A percentile compares a stretch with the other conserved stretches of the same genome.
Evolutionary conservation across 1,139 yeast species (phyloP).

Genomic region (Hansenula sp.): DNA sequence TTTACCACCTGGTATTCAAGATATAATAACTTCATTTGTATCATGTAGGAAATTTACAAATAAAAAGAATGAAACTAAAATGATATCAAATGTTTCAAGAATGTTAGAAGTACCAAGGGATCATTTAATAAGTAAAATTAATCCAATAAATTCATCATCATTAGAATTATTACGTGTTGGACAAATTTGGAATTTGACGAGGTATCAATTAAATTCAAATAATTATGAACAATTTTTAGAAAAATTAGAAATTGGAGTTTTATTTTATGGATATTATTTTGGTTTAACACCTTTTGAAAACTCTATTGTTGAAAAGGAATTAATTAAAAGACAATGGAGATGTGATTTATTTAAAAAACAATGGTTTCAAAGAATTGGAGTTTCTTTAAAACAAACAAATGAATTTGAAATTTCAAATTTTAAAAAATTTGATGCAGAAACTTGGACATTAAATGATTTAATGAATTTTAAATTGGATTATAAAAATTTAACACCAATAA

Average conservation of each 20-base stretch:
- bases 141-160: conserved; percentile 23
- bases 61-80: conserved; percentile 25
- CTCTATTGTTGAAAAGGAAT: conserved; percentile 25
- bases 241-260: conserved; percentile 36
- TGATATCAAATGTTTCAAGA: conserved; percentile 28
- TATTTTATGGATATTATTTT: conserved; percentile 58
- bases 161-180: conserved; percentile 29
- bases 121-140: conserved; percentile 33
- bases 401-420: conserved; percentile 30
- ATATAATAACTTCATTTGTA: conserved; percentile 49
- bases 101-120: conserved; percentile 29
- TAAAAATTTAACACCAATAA: conserved; percentile 6
- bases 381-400: conserved; percentile 1
- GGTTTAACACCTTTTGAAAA: conserved; percentile 50
- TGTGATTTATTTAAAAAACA: conserved; percentile 14
- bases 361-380: conserved; percentile 26
- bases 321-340: conserved; percentile 32
- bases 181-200: conserved; percentile 43
- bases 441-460: conserved; percentile 26
- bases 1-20: conserved; percentile 73
- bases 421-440: conserved; percentile 31
- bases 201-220: conserved; percentile 28
- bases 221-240: conserved; percentile 21
- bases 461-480: conserved; percentile 19
- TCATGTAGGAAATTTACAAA: conserved; percentile 34